Conservation (phyloP, 352 stramenopile genomes). For the Paralagenidium karlingii region DNA sequence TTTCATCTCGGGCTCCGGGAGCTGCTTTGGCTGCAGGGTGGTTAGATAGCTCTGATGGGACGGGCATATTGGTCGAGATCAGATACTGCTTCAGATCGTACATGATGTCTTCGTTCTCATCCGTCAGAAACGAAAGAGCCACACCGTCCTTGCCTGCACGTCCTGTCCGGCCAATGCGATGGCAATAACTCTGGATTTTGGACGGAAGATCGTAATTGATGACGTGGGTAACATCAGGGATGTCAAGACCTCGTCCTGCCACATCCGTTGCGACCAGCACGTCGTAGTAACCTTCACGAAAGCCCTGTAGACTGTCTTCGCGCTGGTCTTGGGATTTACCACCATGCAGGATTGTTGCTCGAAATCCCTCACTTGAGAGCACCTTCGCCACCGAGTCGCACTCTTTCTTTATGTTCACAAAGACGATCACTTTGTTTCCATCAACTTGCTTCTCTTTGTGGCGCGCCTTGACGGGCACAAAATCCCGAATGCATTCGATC, state of each 20-base stretch:
- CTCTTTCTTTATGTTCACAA: conserved; percentile 99
- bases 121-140: conserved; percentile 96
- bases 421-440: conserved; percentile 97
- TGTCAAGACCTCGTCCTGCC: conserved; percentile 94
- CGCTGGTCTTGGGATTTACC: conserved; percentile 95
- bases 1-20: conserved; percentile 63
- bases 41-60: conserved; percentile 88
- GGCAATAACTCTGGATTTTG: conserved; percentile 97
- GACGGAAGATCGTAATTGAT: conserved; percentile 98
- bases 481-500: conserved; percentile 65
- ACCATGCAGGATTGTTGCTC: conserved; percentile 92
- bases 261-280: conserved; percentile 92
- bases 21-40: conserved; percentile 89
- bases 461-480: conserved; percentile 31
- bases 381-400: conserved; percentile 92
- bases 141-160: conserved; percentile 95
- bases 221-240: conserved; percentile 96
- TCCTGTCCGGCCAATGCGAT: conserved; percentile 97
- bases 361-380: conserved; percentile 84
- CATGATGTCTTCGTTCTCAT: conserved; percentile 96
- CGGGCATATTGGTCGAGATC: conserved; percentile 86
- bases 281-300: conserved; percentile 81
- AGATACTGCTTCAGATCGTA: conserved; percentile 96
- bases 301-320: conserved; percentile 85
- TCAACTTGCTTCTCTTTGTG: conserved; percentile 57